Evolutionary conservation across 192 early-diverging fungal genomes (phyloP).

Genomic region (Coemansia sp.): DNA sequence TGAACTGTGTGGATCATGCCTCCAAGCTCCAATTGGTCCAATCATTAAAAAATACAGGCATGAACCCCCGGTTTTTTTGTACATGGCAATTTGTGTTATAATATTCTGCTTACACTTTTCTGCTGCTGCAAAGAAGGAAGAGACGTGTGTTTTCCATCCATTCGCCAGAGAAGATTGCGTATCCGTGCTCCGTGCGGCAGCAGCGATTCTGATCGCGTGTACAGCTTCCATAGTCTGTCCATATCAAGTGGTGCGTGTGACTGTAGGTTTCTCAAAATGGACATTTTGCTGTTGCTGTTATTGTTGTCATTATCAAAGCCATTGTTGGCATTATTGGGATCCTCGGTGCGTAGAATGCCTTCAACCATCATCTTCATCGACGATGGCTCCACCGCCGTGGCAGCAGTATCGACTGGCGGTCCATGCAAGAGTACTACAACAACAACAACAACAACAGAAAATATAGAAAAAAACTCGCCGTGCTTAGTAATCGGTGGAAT

Average conservation of each 20-base stretch:
- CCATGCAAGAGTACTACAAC: conserved; percentile 30
- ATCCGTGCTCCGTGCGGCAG: conserved; percentile 40
- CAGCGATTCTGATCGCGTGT: conserved; percentile 27
- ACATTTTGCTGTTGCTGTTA: background rate
- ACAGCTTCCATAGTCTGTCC: conserved; percentile 33
- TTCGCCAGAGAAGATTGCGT: conserved; percentile 54
- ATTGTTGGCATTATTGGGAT: background rate
- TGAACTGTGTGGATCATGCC: too few species aligned
- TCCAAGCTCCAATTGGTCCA: too few species aligned
- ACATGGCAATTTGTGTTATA: too few species aligned
- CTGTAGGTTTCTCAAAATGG: background rate
- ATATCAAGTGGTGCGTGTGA: conserved; percentile 12
- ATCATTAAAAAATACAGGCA: too few species aligned
- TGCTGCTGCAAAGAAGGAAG: background rate
- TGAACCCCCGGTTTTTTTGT: too few species aligned
- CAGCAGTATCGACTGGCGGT: conserved; percentile 13
- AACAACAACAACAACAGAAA: too few species aligned
- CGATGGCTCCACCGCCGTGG: background rate
- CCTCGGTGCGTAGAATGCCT: background rate
- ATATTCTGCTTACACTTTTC: conserved; percentile 8
- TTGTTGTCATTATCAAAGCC: too few species aligned
- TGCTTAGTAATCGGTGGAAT: too few species aligned
- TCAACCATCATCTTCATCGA: conserved; percentile 1
- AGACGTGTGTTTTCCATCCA: conserved; percentile 11
- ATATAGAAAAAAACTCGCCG: background rate